Evolutionary conservation across 2,329 filamentous ascomycete genomes (phyloP).

Genomic region (Calonectria leucothoes): DNA sequence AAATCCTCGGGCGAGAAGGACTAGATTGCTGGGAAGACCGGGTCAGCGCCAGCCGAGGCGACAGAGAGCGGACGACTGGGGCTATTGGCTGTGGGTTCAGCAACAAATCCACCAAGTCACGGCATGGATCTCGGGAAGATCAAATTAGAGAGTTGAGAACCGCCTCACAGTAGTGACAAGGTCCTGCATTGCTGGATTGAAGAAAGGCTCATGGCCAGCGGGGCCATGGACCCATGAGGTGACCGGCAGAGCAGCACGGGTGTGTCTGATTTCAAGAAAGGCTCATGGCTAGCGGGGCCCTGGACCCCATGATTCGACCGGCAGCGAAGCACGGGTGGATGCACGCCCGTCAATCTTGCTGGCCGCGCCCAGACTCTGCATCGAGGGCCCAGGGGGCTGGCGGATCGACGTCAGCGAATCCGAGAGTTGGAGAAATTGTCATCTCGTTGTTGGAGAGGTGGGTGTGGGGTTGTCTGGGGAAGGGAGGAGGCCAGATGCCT

Average conservation of each 20-base stretch:
- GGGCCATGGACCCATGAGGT: neutral
- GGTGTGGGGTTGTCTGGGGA: constrained; percentile 43
- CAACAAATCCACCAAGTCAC: constrained; percentile 13
- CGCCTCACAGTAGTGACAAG: neutral
- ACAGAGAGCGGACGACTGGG: neutral
- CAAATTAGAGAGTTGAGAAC: constrained; percentile 9
- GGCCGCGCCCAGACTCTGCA: neutral
- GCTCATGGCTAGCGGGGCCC: neutral
- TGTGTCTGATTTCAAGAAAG: neutral
- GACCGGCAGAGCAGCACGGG: neutral
- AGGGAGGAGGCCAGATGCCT: constrained; percentile 35
- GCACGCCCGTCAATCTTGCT: neutral
- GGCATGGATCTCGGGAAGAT: constrained; percentile 27
- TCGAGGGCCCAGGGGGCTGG: constrained; percentile 3
- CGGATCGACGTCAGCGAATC: constrained; percentile 24
- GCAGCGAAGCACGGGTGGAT: constrained; percentile 6
- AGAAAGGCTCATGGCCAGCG: neutral
- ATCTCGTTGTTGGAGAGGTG: constrained; percentile 26
- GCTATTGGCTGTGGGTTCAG: neutral
- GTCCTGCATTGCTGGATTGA: neutral
- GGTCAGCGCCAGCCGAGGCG: constrained; percentile 20
- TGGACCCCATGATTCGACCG: neutral
- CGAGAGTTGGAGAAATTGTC: constrained; percentile 26
- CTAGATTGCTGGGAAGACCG: constrained; percentile 5
- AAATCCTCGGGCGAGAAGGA: neutral